Evolutionary conservation across 1,284 basidiomycete genomes (phyloP), one percentile per base, ranked within the genome.

Genomic region (Leccinum subrobustum): DNA sequence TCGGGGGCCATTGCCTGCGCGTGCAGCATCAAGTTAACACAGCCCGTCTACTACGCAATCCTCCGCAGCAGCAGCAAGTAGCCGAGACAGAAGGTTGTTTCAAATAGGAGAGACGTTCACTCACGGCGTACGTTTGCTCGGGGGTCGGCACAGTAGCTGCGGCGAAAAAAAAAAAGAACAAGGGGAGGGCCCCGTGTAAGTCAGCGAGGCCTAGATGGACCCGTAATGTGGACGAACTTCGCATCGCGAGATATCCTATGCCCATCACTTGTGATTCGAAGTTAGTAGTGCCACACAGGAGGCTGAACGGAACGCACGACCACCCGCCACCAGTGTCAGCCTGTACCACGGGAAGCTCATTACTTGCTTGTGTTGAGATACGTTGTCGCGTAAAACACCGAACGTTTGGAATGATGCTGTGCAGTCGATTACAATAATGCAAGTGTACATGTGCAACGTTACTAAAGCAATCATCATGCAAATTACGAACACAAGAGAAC

Each of bases 1-100:
- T 90, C 88, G 58, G 89, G 88, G 11, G 88, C 78, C 82, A 90
- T 81, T 64, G 80, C 78, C 88, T 90, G 68, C 54, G 50, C 52
- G 52, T 51, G 25, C 52, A 18, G 59, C n/a, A 64, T 18, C 42
- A 44, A 20, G 12, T 59, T 4, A 44, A 39, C 35, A 50, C 47
- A 25, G 47, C 52, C 33, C 20, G 35, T 33, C 33, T 9, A 25
- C 31, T 8, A 25, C 27, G 23, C 33, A 60, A 56, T 23, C 48
- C 44, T 55, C 59, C 35, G 23, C 44, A 37, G 29, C 39, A 47
- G 52, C 44, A 47, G 20, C 20, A 9, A 50, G 7, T 27, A 47
- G 44, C 8, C n/a, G 33, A 20, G 37, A 56, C 7, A 31, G 18
- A 52, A 51, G 27, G 54, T 50, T 39, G 56, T 31, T 33, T 7